Base-by-base conservation (phyloP, 345 rosid genomes). In the Pugionium cornutum region DNA sequence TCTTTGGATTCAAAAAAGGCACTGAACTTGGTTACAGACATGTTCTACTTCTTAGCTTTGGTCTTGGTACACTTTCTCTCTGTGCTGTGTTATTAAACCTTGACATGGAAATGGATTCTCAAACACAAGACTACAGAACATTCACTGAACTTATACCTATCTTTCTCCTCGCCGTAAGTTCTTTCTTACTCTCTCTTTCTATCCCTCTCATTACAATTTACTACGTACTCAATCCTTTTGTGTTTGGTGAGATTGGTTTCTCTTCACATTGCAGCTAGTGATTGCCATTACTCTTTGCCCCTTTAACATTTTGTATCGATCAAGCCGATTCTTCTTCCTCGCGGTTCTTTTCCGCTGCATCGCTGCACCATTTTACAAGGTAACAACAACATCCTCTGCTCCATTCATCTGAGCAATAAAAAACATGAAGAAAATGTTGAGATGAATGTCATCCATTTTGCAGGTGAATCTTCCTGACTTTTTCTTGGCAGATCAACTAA, bases 401-500 rank as follows among this genome's bases (percentile, higher is more conserved):
- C 27, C 62, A 69, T 6, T 29, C 27, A 53, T 45, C 3, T 10
- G 11, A 58, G 10, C 34, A 9, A 49, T 31, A 27, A 32, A 40
- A 37, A 3, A 28, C 9, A 53, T 5, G 9, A 34, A 43, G 2
- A 40, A 9, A 7, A 62, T 31, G 30, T 36, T 29, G 7, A 39
- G 2, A 39, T 28, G 26, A 27, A 36, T 25, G 36, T 30, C 18
- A 7, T 51, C 6, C 6, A 7, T 28, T 4, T 5, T 71, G 58
- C 63, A 89, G 96, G 87, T 89, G 72, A 76, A 75, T 26, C 81
- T 89, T 32, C 80, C 89, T 3, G 97, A 89, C 73, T 89, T 87
- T 78, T 85, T 89, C 83, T 73, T 87, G 70, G 89, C 83, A 30
- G 95, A 89, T 77, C 95, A 89, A 45, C 71, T 89, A 26, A 89